phyloP scores from a whole-genome alignment of 805 yeast species.

The Yamadazyma phyllophila region DNA sequence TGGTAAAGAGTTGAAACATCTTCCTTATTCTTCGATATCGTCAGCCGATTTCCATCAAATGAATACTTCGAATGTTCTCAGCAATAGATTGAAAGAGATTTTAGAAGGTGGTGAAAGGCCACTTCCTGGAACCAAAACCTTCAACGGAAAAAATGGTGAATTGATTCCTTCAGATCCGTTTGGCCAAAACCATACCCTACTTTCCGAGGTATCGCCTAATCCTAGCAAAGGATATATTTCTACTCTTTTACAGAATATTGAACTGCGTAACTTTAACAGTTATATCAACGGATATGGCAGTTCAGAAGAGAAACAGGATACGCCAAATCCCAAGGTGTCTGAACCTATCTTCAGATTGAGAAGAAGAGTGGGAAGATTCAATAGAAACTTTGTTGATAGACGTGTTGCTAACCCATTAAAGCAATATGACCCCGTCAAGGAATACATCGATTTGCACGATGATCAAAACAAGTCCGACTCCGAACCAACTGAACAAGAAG shows the following conservation, averaged over 20 bases:
- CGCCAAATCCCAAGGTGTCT: slow-evolving; percentile 29
- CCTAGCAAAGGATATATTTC: slow-evolving; percentile 35
- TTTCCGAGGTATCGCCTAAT: slow-evolving; percentile 22
- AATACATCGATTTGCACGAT: slow-evolving; percentile 38
- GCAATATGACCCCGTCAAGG: slow-evolving; percentile 27
- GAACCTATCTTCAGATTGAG: slow-evolving; percentile 62
- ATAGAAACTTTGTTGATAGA: slow-evolving; percentile 73
- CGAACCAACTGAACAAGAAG: slow-evolving; percentile 2
- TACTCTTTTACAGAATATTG: slow-evolving; percentile 38
- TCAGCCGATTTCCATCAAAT: slow-evolving; percentile 66
- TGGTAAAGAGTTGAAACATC: slow-evolving; percentile 53
- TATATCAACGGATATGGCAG: slow-evolving; percentile 37
- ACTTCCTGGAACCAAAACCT: slow-evolving; percentile 42
- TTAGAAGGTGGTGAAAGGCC: slow-evolving; percentile 47
- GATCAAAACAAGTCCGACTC: slow-evolving; percentile 18
- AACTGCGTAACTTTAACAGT: slow-evolving; percentile 37
- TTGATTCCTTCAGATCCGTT: slow-evolving; percentile 46
- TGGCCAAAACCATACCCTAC: slow-evolving; percentile 45
- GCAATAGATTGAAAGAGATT: slow-evolving; percentile 38
- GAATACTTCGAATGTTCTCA: slow-evolving; percentile 55
- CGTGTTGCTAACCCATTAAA: slow-evolving; percentile 35
- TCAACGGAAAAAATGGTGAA: slow-evolving; percentile 52
- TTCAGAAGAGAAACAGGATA: slow-evolving; percentile 19
- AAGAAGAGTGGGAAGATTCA: slow-evolving; percentile 71
- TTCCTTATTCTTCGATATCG: slow-evolving; percentile 76